A percentile compares a stretch with the other conserved stretches of the same genome.
phyloP scores from a whole-genome alignment of 2,329 filamentous ascomycete genomes.

The Ascochyta koolunga region DNA sequence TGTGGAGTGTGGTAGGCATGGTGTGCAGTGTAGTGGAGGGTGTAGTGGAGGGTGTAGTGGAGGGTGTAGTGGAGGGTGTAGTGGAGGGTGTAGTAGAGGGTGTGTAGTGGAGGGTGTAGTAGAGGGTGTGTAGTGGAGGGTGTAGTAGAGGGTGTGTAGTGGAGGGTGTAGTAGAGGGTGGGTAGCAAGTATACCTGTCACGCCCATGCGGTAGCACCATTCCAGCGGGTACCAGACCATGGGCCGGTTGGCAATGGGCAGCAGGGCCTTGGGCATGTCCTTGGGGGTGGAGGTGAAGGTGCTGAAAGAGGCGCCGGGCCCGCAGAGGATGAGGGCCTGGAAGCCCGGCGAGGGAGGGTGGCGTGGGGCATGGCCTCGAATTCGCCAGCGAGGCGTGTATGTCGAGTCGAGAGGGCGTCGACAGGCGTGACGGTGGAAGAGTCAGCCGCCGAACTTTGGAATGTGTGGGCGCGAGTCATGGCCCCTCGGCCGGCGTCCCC shows the following conservation, averaged over 20 bases:
- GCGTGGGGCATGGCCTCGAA: constrained; percentile 75
- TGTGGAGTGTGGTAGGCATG: too few species aligned
- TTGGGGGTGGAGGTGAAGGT: constrained; percentile 82
- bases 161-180: too few species aligned
- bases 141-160: too few species aligned
- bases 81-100: too few species aligned
- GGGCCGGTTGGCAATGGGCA: constrained; percentile 82
- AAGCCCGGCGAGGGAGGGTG: constrained; percentile 76
- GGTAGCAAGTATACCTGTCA: constrained; percentile 64
- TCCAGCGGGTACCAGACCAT: constrained; percentile 92
- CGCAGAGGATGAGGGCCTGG: constrained; percentile 82
- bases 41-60: too few species aligned
- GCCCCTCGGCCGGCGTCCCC: neutral
- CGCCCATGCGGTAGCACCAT: constrained; percentile 81
- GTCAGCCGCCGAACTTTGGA: neutral
- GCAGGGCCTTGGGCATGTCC: constrained; percentile 80
- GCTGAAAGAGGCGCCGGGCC: constrained; percentile 79
- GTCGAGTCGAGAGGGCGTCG: neutral
- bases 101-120: too few species aligned
- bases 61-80: too few species aligned
- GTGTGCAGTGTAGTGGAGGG: too few species aligned
- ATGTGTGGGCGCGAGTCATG: neutral
- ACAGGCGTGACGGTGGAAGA: too few species aligned
- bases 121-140: too few species aligned
- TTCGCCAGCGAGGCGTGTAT: too few species aligned